Evolutionary conservation across 225 moss, liverwort and hornwort genomes (phyloP).

Genomic region (Bryoerythrophyllum caledonicum): DNA sequence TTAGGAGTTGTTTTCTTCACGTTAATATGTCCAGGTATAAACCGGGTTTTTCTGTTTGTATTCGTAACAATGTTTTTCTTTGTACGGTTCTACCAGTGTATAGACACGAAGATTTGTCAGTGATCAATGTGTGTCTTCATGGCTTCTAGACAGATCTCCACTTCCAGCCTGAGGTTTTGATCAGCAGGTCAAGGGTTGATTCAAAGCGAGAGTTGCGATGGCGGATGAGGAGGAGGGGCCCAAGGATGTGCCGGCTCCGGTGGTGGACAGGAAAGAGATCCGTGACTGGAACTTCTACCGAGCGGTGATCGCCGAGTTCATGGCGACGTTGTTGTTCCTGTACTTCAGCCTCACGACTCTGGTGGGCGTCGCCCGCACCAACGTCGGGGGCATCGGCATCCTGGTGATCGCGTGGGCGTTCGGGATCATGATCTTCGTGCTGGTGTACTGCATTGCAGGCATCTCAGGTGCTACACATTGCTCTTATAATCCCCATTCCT

Average conservation of each 20-base stretch:
- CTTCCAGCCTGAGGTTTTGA: not conserved
- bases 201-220: not conserved
- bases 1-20: no score
- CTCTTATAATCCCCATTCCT: no score
- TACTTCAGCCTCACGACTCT: slow-evolving; percentile 34
- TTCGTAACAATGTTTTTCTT: no score
- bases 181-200: no score
- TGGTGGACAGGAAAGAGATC: slow-evolving; percentile 26
- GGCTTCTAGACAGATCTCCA: not conserved
- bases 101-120: not conserved
- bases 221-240: not conserved
- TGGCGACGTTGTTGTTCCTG: slow-evolving; percentile 40
- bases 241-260: slow-evolving; percentile 16
- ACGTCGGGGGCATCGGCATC: slow-evolving; percentile 9
- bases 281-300: slow-evolving; percentile 26
- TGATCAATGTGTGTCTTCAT: not conserved
- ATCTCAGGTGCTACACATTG: slow-evolving; percentile 26
- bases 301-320: slow-evolving; percentile 39
- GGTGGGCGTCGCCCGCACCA: slow-evolving; percentile 8
- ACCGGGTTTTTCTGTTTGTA: no score
- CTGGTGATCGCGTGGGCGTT: slow-evolving; percentile 37
- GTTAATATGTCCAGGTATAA: no score
- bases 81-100: no score
- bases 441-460: slow-evolving; percentile 48
- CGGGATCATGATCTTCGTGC: slow-evolving; percentile 39